Base-by-base conservation (phyloP, 164 flowering plant genomes). In the Chimonanthus praecox region DNA sequence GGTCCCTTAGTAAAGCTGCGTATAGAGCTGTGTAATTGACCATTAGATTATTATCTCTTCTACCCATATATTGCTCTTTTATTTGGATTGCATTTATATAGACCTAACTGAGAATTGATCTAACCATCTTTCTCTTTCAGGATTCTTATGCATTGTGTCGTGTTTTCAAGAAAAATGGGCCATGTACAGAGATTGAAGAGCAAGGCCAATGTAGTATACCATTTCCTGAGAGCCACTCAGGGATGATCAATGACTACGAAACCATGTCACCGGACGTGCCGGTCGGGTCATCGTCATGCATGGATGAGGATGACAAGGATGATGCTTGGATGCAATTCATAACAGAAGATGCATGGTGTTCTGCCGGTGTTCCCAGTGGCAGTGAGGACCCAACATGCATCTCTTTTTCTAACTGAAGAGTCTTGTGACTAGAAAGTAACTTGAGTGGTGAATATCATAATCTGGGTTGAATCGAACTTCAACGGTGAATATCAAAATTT, bases 321-420 rank as follows among this genome's bases (percentile, higher is more conserved):
- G 97, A 92, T 49, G 89, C 94, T 61, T 92, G 98, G 98, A 92
- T 92, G 98, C 94, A 92, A 79, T 92, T 92, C 81, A 89, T 92
- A 61, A 88, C 90, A 18, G 98, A 89, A 5, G 98, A 92, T 74
- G 88, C 90, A 43, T 91, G 98, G 98, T 89, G 86, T 77, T 82
- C 89, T 58, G 75, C 90, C 18, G 63, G 50, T 60, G 60, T 48
- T 69, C 45, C 78, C 16, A 81, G 75, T n/a, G 81, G 74, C 18
- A 82, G 77, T n/a, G 87, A 83, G 48, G 85, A 84, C 47, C 16
- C 77, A 4, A 78, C 87, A 48, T 82, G 75, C 63, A 46, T 75
- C 47, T 65, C 75, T 62, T 79, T 84, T 63, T 77, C 85, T 73
- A 82, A 83, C 74, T 87, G 65, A 78, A 8, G 11, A 60, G 16